Evolutionary conservation across 1,284 basidiomycete species (phyloP), one percentile per base, ranked within the genome.

Genomic region (Chalciporus sp.): DNA sequence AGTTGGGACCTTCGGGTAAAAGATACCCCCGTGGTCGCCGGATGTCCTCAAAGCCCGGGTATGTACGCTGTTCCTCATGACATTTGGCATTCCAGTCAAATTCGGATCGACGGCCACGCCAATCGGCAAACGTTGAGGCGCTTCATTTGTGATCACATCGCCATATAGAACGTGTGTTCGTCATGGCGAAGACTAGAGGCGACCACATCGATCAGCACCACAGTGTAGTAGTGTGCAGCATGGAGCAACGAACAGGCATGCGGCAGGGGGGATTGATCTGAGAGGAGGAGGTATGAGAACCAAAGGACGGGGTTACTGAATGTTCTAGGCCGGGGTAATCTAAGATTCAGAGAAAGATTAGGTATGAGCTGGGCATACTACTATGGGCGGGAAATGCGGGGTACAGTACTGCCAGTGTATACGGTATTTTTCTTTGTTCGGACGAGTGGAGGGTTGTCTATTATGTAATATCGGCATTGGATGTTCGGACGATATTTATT

Each of bases 251-350:
- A n/a, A n/a, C n/a, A n/a, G n/a, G 44, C 51, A 58, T 41, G 57
- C 23, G 6, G 46, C 46, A n/a, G n/a, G 29, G 11, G 31, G 35
- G 20, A 39, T 23, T 42, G 56, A 42, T 47, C 23, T 9, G 12
- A 19, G 1, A 41, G 7, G 33, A 27, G 26, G 29, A 19, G 28
- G 23, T 46, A 42, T 42, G 53, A 33, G 47, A 39, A 28, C 27
- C 17, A 40, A 27, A 9, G 35, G 33, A 33, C 17, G 51, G 47
- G 60, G 27, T 44, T 2, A 29, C 33, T 44, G 42, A 41, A 39
- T 42, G 33, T 42, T 43, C 48, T 57, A 65, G 57, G 51, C 62
- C 44, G 65, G 65, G 67, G 65, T 62, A 65, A 64, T 67, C 55
- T 59, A 51, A 64, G 66, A n/a, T n/a, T 66, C 57, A 49, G 40